These are phyloP conservation scores for Coemansia sp. DNA, from an alignment of 192 early-diverging fungal species.

Conservation along the genomic window DNA sequence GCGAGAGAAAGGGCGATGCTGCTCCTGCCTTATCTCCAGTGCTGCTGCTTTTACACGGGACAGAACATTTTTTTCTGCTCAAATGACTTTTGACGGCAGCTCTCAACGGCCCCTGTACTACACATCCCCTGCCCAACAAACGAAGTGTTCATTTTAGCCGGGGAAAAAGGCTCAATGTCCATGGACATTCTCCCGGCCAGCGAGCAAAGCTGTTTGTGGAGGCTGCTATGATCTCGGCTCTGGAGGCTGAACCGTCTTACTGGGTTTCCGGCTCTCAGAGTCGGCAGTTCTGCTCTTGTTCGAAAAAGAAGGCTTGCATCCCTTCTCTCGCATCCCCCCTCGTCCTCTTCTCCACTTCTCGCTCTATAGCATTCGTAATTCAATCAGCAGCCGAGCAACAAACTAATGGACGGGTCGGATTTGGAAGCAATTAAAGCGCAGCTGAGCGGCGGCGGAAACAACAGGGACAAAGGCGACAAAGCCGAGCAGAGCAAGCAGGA, in stretches of 20 bases:
- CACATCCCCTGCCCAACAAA: too few species aligned
- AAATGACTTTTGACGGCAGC: too few species aligned
- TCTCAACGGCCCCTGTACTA: too few species aligned
- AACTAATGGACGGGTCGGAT: slow-evolving; percentile 25
- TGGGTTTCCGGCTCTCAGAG: not conserved
- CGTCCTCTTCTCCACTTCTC: not conserved
- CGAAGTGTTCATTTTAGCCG: too few species aligned
- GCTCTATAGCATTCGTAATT: not conserved
- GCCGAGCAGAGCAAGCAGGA: slow-evolving; percentile 65
- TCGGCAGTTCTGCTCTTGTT: too few species aligned
- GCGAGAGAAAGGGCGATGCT: too few species aligned
- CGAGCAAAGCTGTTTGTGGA: not conserved
- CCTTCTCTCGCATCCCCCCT: not conserved
- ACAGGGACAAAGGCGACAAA: not conserved
- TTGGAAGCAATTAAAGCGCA: slow-evolving; percentile 25
- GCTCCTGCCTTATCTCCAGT: too few species aligned
- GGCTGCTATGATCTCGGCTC: not conserved
- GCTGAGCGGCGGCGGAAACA: not conserved
- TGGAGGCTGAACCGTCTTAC: not conserved
- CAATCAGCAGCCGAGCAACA: not conserved
- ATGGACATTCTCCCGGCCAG: not conserved
- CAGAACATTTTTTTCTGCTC: too few species aligned
- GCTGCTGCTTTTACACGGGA: too few species aligned
- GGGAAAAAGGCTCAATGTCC: too few species aligned
- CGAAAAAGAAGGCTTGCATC: too few species aligned